phyloP scores from a whole-genome alignment of 2,329 filamentous ascomycete species.

The Fusarium fracticaudum region DNA sequence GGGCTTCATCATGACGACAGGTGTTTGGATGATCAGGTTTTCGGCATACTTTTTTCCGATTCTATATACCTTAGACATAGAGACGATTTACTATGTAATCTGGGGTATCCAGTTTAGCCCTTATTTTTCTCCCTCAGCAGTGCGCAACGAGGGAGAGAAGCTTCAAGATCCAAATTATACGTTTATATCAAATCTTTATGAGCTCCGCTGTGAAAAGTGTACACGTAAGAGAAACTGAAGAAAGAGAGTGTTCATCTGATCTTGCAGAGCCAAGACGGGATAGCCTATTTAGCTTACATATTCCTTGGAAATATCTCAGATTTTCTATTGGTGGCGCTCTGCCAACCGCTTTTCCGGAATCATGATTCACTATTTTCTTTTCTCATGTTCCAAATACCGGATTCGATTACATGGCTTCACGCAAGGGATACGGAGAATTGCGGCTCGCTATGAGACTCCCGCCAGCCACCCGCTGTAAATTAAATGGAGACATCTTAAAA shows the following conservation, averaged over 20 bases:
- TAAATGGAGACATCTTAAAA: not conserved
- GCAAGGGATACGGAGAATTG: slow-evolving; percentile 9
- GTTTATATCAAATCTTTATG: not conserved
- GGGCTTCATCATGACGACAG: slow-evolving; percentile 26
- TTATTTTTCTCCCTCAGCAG: slow-evolving; percentile 18
- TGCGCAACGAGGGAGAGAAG: slow-evolving; percentile 24
- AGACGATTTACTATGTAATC: slow-evolving; percentile 30
- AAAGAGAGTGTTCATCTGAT: not conserved
- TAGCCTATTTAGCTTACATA: not conserved
- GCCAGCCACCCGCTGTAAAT: slow-evolving; percentile 11
- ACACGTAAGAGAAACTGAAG: not conserved
- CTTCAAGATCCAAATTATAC: slow-evolving; percentile 4
- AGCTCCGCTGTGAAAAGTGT: not conserved
- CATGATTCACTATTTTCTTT: not conserved
- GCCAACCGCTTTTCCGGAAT: not conserved
- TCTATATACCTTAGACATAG: slow-evolving; percentile 33
- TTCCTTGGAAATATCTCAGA: not conserved
- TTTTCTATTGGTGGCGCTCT: not conserved
- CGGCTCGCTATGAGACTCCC: slow-evolving; percentile 12
- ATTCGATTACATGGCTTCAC: not conserved
- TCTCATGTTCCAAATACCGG: not conserved
- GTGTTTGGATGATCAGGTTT: slow-evolving; percentile 26
- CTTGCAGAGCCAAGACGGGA: not conserved
- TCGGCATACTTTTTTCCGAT: slow-evolving; percentile 15
- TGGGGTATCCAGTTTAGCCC: slow-evolving; percentile 18